phyloP scores from a whole-genome alignment of 306 rosid genomes.

The Quercus dentata region DNA sequence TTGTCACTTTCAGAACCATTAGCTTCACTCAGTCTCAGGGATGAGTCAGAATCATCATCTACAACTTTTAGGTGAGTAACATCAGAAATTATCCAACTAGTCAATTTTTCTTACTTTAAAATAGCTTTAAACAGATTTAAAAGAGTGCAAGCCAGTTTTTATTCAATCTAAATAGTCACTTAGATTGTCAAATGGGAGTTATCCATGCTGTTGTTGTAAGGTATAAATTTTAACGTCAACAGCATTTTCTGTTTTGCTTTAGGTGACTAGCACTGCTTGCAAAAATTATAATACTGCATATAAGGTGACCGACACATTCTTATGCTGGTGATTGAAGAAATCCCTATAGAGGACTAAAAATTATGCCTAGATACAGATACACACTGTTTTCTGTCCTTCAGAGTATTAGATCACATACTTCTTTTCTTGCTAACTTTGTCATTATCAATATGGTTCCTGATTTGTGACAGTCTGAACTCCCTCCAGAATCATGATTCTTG shows the following conservation, averaged over 20 bases:
- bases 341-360: neutral
- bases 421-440: neutral
- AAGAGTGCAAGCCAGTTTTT: neutral
- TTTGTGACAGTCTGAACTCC: neutral
- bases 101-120: neutral
- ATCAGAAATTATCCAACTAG: neutral
- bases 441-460: no score
- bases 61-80: slow-evolving; percentile 16
- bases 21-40: slow-evolving; percentile 15
- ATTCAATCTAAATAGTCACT: neutral
- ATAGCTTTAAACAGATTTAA: neutral
- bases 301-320: no score
- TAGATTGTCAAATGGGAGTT: neutral
- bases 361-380: neutral
- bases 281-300: no score
- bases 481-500: neutral
- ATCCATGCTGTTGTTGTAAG: neutral
- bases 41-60: neutral
- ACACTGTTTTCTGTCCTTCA: neutral
- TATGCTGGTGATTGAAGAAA: no score
- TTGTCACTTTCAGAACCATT: slow-evolving; percentile 12
- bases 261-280: no score
- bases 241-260: no score
- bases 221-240: neutral
- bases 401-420: neutral